A percentile compares a stretch with the other conserved stretches of the same genome.
Conservation (phyloP, 352 stramenopile genomes). For the Pythium aquatile region DNA sequence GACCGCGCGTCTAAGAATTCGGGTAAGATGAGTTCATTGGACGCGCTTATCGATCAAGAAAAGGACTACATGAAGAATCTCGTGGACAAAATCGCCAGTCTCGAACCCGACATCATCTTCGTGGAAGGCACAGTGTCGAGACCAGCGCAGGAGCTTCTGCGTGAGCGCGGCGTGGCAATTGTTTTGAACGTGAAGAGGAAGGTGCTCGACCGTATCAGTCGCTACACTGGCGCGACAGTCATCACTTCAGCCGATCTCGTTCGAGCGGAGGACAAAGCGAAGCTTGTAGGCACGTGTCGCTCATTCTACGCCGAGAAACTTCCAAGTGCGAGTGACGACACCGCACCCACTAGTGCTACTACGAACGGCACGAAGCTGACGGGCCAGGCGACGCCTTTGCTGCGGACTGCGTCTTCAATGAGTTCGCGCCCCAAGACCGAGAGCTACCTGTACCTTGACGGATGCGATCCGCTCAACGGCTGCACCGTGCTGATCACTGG, state of each 20-base stretch:
- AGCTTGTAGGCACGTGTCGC: constrained; percentile 63
- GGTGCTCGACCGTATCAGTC: constrained; percentile 90
- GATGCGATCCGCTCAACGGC: constrained; percentile 92
- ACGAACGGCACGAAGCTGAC: constrained; percentile 17
- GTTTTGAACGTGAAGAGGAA: constrained; percentile 94
- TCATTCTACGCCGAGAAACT: constrained; percentile 73
- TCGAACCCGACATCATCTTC: constrained; percentile 96
- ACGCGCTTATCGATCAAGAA: constrained; percentile 96
- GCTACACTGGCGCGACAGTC: constrained; percentile 92
- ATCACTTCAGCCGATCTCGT: constrained; percentile 94
- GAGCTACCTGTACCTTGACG: constrained; percentile 95
- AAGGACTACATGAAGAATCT: constrained; percentile 97
- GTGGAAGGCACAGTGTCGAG: constrained; percentile 88
- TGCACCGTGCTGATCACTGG: constrained; percentile 94
- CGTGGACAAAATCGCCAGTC: constrained; percentile 94
- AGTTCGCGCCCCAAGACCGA: constrained; percentile 47
- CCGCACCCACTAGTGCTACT: neutral
- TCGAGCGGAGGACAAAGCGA: constrained; percentile 40
- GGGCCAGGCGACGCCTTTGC: neutral
- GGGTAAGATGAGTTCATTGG: constrained; percentile 91
- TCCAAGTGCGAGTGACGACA: constrained; percentile 40
- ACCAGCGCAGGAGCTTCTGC: constrained; percentile 92
- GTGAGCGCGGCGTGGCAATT: constrained; percentile 89
- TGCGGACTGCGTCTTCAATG: constrained; percentile 18
- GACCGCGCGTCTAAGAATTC: constrained; percentile 77